Conservation (phyloP, 2,329 filamentous ascomycete species). For the Whalleya microplaca region DNA sequence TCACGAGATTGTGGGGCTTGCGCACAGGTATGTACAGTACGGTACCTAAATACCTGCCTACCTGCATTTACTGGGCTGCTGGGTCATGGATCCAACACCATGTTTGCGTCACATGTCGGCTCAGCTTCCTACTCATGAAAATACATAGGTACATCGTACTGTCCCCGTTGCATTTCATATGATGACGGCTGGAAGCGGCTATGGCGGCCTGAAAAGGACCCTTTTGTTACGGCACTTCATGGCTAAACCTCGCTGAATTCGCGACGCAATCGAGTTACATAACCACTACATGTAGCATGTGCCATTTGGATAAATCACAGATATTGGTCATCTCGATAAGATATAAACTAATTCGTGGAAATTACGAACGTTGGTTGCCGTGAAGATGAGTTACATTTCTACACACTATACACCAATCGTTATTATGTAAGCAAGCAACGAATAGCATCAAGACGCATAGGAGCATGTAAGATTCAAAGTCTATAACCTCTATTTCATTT, state of each 20-base stretch:
- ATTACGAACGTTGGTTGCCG: too few species aligned
- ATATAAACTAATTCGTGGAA: background rate
- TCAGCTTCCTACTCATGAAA: background rate
- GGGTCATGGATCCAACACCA: slow-evolving; percentile 19
- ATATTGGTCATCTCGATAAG: too few species aligned
- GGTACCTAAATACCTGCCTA: too few species aligned
- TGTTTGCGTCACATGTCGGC: slow-evolving; percentile 29
- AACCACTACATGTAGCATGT: too few species aligned
- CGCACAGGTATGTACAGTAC: background rate
- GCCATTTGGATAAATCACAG: too few species aligned
- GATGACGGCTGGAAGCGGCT: background rate
- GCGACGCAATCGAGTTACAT: too few species aligned
- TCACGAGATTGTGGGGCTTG: background rate
- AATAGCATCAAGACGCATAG: background rate
- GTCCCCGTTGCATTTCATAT: too few species aligned
- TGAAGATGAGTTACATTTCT: too few species aligned
- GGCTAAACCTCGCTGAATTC: too few species aligned
- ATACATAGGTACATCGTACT: too few species aligned
- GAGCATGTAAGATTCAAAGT: background rate
- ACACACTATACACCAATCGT: too few species aligned
- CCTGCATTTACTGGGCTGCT: background rate
- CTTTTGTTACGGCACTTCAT: background rate
- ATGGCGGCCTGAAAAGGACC: background rate
- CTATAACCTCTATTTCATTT: background rate
- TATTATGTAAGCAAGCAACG: too few species aligned